These are phyloP conservation scores for Diplogelasinospora grovesii DNA, from an alignment of 495 filamentous ascomycete species.

Conservation along the genomic window DNA sequence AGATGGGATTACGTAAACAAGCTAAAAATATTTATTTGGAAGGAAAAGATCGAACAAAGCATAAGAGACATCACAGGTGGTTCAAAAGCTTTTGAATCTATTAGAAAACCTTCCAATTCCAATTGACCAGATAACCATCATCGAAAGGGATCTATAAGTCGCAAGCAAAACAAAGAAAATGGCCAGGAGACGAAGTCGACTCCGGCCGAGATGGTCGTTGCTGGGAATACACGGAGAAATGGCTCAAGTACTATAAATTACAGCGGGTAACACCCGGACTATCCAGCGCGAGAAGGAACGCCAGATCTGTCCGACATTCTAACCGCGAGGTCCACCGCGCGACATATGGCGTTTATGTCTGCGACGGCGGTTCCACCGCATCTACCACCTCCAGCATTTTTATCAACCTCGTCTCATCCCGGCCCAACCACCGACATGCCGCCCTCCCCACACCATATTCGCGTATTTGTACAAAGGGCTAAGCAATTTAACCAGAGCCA, in stretches of 20 bases:
- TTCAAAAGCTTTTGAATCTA: constrained; percentile 3
- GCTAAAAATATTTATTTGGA: too few relatives aligned
- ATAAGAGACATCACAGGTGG: too few relatives aligned
- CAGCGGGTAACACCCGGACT: constrained; percentile 39
- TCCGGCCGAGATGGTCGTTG: constrained; percentile 30
- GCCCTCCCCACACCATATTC: constrained; percentile 26
- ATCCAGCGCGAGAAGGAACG: constrained; percentile 28
- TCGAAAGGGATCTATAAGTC: constrained; percentile 37
- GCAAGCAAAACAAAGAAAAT: constrained; percentile 37
- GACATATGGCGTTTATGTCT: constrained; percentile 15
- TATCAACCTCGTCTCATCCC: constrained; percentile 13
- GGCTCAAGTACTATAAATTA: constrained; percentile 54
- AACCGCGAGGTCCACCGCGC: constrained; percentile 23
- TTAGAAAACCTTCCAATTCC: constrained; percentile 24
- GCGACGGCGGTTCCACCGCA: constrained; percentile 17
- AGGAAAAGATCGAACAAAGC: not conserved
- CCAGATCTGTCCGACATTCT: constrained; percentile 26
- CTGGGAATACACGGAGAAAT: constrained; percentile 51
- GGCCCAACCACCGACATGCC: constrained; percentile 13
- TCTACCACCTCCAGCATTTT: constrained; percentile 13
- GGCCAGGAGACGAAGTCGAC: constrained; percentile 25
- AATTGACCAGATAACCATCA: constrained; percentile 18
- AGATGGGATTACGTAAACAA: too few relatives aligned
- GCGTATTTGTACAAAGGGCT: constrained; percentile 28
- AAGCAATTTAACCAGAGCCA: constrained; percentile 63